Evolutionary conservation across 2,329 filamentous ascomycete species (phyloP).

Genomic region (Rhytidhysteron rufulum): DNA sequence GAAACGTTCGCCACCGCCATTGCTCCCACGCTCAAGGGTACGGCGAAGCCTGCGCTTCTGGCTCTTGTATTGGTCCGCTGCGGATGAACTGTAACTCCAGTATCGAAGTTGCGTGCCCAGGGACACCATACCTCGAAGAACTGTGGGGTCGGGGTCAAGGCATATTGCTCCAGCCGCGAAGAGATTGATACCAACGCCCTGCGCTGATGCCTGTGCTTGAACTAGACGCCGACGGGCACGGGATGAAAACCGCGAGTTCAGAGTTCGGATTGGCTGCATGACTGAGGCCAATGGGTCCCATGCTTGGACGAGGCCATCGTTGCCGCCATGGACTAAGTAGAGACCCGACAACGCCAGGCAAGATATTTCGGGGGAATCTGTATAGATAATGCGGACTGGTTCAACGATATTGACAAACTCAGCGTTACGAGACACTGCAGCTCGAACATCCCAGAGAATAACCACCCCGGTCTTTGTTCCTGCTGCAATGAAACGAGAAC

Average conservation of each 20-base stretch:
- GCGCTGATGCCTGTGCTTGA: slow-evolving; percentile 63
- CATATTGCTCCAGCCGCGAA: slow-evolving; percentile 79
- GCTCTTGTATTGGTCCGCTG: slow-evolving; percentile 67
- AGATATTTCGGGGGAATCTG: slow-evolving; percentile 83
- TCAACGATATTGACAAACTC: slow-evolving; percentile 57
- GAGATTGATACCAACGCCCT: slow-evolving; percentile 69
- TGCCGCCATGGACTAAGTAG: slow-evolving; percentile 88
- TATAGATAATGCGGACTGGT: slow-evolving; percentile 79
- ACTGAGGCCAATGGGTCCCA: slow-evolving; percentile 94
- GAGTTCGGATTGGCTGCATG: slow-evolving; percentile 71
- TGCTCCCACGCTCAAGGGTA: slow-evolving; percentile 58
- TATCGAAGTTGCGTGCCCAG: slow-evolving; percentile 84
- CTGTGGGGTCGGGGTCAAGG: slow-evolving; percentile 82
- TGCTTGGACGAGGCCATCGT: slow-evolving; percentile 89
- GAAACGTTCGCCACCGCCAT: slow-evolving; percentile 56
- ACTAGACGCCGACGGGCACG: slow-evolving; percentile 72
- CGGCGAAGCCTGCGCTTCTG: slow-evolving; percentile 77
- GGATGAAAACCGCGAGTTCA: slow-evolving; percentile 80
- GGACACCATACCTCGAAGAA: slow-evolving; percentile 80
- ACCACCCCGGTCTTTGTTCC: slow-evolving; percentile 78
- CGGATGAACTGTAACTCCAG: slow-evolving; percentile 88
- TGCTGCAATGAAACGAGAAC: slow-evolving; percentile 74
- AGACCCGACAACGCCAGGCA: slow-evolving; percentile 78
- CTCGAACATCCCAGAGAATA: slow-evolving; percentile 80
- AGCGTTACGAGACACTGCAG: slow-evolving; percentile 52